Base-by-base conservation (phyloP, 1,139 yeast genomes). In the Taphrina sp. region DNA sequence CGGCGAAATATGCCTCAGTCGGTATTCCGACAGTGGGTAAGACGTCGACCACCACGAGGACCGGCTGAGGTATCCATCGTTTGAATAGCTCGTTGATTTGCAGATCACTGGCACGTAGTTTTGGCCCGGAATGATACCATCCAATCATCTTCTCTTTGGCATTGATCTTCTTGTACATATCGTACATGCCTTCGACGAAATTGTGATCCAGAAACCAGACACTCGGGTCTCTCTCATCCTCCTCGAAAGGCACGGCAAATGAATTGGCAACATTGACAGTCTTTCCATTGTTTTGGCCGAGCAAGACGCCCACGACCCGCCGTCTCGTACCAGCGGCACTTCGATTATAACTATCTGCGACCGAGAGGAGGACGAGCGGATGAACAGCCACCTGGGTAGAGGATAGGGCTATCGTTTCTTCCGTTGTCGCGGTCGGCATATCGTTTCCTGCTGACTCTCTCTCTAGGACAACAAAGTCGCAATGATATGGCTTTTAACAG, bases 71-170 rank as follows among this genome's bases (percentile, higher is more conserved):
- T 0, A 92, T 82, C 69, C 89, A 92, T 64, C 81, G 83, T 70
- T 85, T 90, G 74, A 94, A 89, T 52, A 83, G 71, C 63, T 92
- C 96, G 67, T 90, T 92, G 67, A 94, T 92, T 67, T 85, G 87
- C 63, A 92, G 76, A 69, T 94, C 99, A 16, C 95, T 83, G 1
- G 92, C 79, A 65, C 81, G 82, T 64, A 94, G 78, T 70, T 90
- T 89, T 12, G 97, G 97, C 1, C 98, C 99, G 16, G 95, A 83
- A 69, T 94, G 99, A 68, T 94, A 94, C 99, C 99, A 94, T 8
- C 99, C 99, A 69, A 94, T 83, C 59, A 94, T 76, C 69, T 82
- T 86, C 69, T 94, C 99, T 72, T 87, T 88, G 24, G 98, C 99
- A 73, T 90, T 92, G 68, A 92, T 92, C 71, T 94, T 92, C 69